Conservation (phyloP, 768 basidiomycete species). For the Lentinula raphanica region DNA sequence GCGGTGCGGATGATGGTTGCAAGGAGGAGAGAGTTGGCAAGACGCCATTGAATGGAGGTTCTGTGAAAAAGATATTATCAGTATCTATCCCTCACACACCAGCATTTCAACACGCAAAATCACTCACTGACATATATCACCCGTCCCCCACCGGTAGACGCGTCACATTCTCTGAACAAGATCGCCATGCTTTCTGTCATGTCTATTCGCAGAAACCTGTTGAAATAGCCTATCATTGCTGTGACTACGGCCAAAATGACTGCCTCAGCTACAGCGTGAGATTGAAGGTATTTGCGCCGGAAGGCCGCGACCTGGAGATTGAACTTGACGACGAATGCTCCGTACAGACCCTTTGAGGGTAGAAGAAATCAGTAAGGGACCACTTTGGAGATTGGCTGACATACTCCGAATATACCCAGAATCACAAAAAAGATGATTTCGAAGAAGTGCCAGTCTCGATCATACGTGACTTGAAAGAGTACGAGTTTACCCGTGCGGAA, state of each 20-base stretch:
- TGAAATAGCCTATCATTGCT: slow-evolving; percentile 89
- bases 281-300: slow-evolving; percentile 81
- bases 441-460: slow-evolving; percentile 98
- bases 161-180: slow-evolving; percentile 90
- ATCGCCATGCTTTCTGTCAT: slow-evolving; percentile 97
- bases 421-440: slow-evolving; percentile 96
- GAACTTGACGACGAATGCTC: slow-evolving; percentile 95
- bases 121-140: slow-evolving; percentile 93
- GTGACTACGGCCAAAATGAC: slow-evolving; percentile 83
- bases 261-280: slow-evolving; percentile 85
- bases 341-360: slow-evolving; percentile 78
- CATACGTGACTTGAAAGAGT: slow-evolving; percentile 96
- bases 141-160: slow-evolving; percentile 55
- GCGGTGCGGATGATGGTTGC: slow-evolving; percentile 86
- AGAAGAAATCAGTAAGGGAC: not conserved
- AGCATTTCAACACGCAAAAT: too few relatives aligned
- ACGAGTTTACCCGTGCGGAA: slow-evolving; percentile 97
- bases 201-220: slow-evolving; percentile 90
- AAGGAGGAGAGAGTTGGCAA: slow-evolving; percentile 87
- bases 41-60: slow-evolving; percentile 86
- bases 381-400: slow-evolving; percentile 3
- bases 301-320: slow-evolving; percentile 94
- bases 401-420: slow-evolving; percentile 91
- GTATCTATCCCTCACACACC: not conserved
- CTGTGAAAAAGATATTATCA: slow-evolving; percentile 32